phyloP scores from a whole-genome alignment of 495 filamentous ascomycete species.

The Lindgomyces ingoldianus region DNA sequence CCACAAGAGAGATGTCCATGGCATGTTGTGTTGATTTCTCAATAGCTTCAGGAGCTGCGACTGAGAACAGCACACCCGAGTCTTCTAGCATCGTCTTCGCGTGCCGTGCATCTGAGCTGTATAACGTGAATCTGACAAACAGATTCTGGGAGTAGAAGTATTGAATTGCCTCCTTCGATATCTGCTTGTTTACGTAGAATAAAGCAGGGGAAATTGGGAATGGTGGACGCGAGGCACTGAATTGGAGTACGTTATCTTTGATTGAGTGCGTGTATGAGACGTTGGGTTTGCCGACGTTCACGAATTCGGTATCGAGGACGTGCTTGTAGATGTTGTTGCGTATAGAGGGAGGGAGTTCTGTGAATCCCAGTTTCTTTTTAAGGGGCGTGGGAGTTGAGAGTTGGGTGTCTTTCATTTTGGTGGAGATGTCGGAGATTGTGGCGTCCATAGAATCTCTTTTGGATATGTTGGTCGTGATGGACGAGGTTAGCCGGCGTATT shows the following conservation, averaged over 20 bases:
- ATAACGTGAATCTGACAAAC: conserved; percentile 12
- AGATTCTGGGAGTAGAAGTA: conserved; percentile 29
- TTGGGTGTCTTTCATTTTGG: conserved; percentile 1
- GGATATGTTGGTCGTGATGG: background rate
- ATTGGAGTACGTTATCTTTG: conserved; percentile 11
- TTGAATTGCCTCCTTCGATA: background rate
- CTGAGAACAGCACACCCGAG: conserved; percentile 21
- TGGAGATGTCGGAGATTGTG: background rate
- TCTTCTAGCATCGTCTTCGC: conserved; percentile 22
- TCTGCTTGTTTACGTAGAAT: conserved; percentile 13
- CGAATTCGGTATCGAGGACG: conserved; percentile 26
- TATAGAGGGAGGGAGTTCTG: conserved; percentile 16
- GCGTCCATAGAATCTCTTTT: conserved; percentile 28
- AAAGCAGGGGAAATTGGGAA: conserved; percentile 30
- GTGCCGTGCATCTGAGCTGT: conserved; percentile 8
- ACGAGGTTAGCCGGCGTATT: background rate
- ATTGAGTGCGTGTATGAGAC: conserved; percentile 23
- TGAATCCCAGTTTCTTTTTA: background rate
- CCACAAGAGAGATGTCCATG: conserved; percentile 15
- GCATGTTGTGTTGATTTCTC: conserved; percentile 2
- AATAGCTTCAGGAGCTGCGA: background rate
- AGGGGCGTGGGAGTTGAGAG: background rate
- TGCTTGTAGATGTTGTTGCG: conserved; percentile 24
- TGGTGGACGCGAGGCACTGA: conserved; percentile 15
- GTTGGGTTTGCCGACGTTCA: conserved; percentile 16